Evolutionary conservation across 148 eudicot genomes (phyloP).

Genomic region (Gaultheria prostrata): DNA sequence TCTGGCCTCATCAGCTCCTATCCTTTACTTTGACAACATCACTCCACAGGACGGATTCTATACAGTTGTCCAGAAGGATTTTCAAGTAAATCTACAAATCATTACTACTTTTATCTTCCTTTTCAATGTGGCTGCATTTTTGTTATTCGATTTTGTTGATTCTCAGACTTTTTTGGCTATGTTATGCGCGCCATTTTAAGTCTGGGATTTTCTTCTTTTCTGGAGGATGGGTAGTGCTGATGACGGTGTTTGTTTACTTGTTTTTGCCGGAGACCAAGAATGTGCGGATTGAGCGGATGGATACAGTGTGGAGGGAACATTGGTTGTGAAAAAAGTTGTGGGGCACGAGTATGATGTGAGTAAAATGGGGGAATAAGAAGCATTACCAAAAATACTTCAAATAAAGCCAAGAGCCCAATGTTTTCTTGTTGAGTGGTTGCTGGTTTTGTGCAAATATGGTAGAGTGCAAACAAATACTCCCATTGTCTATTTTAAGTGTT

Average conservation of each 20-base stretch:
- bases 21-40: conserved; percentile 49
- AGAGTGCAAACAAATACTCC: not conserved
- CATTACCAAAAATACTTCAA: not conserved
- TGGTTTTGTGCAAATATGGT: not conserved
- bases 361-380: conserved; percentile 8
- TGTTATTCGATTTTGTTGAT: conserved; percentile 1
- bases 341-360: conserved; percentile 21
- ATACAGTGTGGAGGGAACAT: conserved; percentile 1
- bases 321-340: conserved; percentile 28
- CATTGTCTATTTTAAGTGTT: no score
- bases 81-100: conserved; percentile 19
- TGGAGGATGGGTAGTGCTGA: conserved; percentile 34
- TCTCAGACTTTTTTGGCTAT: not conserved
- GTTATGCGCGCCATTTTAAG: conserved; percentile 7
- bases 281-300: not conserved
- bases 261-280: conserved; percentile 27
- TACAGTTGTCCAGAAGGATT: conserved; percentile 38
- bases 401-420: not conserved
- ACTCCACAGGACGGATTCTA: conserved; percentile 35
- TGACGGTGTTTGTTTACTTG: conserved; percentile 38
- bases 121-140: not conserved
- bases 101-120: not conserved
- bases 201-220: conserved; percentile 44
- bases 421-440: not conserved
- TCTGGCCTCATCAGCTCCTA: conserved; percentile 58